phyloP scores from a whole-genome alignment of 805 yeast genomes.

The Candida tammaniensis region DNA sequence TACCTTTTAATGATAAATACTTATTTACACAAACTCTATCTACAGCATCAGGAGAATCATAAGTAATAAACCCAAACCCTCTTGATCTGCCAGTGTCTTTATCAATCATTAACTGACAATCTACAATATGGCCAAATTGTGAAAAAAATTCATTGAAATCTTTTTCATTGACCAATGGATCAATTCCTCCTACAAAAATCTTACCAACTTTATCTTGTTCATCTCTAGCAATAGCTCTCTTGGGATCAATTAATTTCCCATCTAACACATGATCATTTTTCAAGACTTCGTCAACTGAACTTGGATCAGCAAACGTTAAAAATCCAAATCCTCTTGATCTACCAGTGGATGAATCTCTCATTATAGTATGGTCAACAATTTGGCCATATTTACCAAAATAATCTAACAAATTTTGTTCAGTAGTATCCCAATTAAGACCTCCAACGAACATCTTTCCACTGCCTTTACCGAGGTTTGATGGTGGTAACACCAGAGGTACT shows the following conservation, averaged over 20 bases:
- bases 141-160: slow-evolving; percentile 86
- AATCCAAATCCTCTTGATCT: slow-evolving; percentile 95
- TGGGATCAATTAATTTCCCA: slow-evolving; percentile 96
- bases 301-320: slow-evolving; percentile 78
- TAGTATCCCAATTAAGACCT: slow-evolving; percentile 97
- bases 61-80: slow-evolving; percentile 96
- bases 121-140: slow-evolving; percentile 86
- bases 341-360: slow-evolving; percentile 87
- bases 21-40: slow-evolving; percentile 82
- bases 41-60: slow-evolving; percentile 91
- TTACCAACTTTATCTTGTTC: slow-evolving; percentile 97
- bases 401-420: slow-evolving; percentile 77
- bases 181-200: slow-evolving; percentile 96
- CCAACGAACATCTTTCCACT: slow-evolving; percentile 94
- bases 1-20: slow-evolving; percentile 81
- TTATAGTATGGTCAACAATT: slow-evolving; percentile 81
- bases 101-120: slow-evolving; percentile 95
- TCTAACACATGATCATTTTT: slow-evolving; percentile 85
- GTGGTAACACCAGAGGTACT: slow-evolving; percentile 14
- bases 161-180: slow-evolving; percentile 86
- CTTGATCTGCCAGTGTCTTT: slow-evolving; percentile 96
- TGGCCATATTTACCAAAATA: slow-evolving; percentile 89
- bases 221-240: slow-evolving; percentile 94
- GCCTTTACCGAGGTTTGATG: slow-evolving; percentile 46
- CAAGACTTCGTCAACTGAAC: slow-evolving; percentile 82